Evolutionary conservation across 2,329 filamentous ascomycete genomes (phyloP), one percentile per base, ranked within the genome.

Genomic region (Xylaria sp.): DNA sequence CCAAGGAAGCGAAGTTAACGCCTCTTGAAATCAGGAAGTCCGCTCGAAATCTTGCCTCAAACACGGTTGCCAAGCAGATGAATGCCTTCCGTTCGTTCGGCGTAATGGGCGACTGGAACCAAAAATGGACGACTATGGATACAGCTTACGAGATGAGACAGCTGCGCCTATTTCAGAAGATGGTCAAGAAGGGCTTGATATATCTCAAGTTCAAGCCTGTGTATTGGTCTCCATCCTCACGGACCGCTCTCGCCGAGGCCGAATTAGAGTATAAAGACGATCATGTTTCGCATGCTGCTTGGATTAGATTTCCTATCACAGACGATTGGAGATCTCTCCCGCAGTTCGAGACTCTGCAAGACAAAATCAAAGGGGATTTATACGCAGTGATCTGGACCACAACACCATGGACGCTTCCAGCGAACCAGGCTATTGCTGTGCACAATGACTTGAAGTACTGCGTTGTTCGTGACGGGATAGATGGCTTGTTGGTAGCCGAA

Each of bases 351-450:
- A 68, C 70, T 3, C 77, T 86, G 25, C 69, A 83, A 47, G 74
- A 74, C 11, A 72, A 75, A 3, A 78, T 86, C 29, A 71, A 79
- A 5, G 83, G 84, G 3, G 80, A 83, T 5, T 76, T 97, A 11
- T 91, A 86, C 77, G 93, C 92, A n/a, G 86, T 96, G n/a, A 92
- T 98, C 58, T 99, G 96, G 96, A 99, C 96, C 1, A 99, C 96
- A 0, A 99, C 96, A 0, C 96, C 96, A 0, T 99, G 96, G 96
- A 99, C 96, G 0, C 83, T 99, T 5, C 95, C 96, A 0, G 94
- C 95, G 1, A 99, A 99, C 77, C 89, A 89, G 76, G 94, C 93
- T 0, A 94, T 99, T 77, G 94, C 93, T 2, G 86, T 98, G 39
- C 89, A 93, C 73, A 82, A 87, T 6, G 88, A 92, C 44, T 80